Evolutionary conservation across 768 basidiomycete genomes (phyloP), one percentile per base, ranked within the genome.

Genomic region (Mycena indigotica): DNA sequence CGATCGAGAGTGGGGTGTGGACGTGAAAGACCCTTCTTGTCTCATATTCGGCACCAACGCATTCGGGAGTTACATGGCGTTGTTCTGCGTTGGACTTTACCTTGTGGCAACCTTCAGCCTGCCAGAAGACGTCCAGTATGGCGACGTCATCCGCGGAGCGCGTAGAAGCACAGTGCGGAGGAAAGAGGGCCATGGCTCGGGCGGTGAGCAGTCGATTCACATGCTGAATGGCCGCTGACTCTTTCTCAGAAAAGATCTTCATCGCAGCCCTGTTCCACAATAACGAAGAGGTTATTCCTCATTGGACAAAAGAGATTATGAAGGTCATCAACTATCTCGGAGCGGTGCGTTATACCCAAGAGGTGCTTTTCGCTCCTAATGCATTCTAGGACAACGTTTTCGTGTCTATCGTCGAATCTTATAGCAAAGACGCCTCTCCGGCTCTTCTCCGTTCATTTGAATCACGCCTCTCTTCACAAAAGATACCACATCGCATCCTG

Each of bases 211-310:
- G 32, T 8, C 32, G 8, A 35, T 35, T 35, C 32, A 35, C 10
- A 17, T 17, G 32, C 10, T 35, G 32, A 35, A 17, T 35, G 32
- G 8, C 32, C 32, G 32, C 32, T 35, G 32, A 35, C 32, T 35
- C 8, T 17, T 17, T 8, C 32, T 8, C 17, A 35, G 32, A 35
- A 17, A 35, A 35, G 28, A 66, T 74, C 15, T 75, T 72, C 56
- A 72, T 77, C 62, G 75, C 72, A 16, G 76, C 74, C 3, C 72
- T 76, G 66, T 73, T 80, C 59, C 70, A 65, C 65, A 67, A 78
- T 49, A 76, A 77, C 39, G 64, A 73, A 52, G 50, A 52, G 0
- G 67, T 78, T 2, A 61, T 79, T 30, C 73, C 75, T 0, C 72
- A 73, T 52, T 79, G 77, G 76, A 69, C 70, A 4, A 53, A 65